Conservation (phyloP, 352 stramenopile genomes). For the Pythium monospermum region DNA sequence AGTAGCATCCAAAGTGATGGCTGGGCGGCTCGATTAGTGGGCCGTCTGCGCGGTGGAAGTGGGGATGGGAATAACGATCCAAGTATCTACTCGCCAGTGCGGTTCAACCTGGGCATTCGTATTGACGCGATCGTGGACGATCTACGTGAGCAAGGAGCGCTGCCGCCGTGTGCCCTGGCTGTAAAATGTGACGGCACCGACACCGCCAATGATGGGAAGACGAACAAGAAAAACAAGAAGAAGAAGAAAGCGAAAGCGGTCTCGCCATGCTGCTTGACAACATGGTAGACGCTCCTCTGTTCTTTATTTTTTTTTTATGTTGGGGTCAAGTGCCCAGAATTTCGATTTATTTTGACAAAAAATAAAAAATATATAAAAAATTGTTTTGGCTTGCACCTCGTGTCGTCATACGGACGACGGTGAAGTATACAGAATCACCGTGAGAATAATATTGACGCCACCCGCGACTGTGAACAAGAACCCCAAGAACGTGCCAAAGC, state of each 20-base stretch:
- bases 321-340: no score
- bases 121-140: conserved; percentile 35
- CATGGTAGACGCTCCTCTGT: conserved; percentile 4
- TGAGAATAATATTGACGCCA: no score
- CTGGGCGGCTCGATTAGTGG: conserved; percentile 6
- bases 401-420: no score
- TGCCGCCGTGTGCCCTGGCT: conserved; percentile 25
- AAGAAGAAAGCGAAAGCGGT: not conserved
- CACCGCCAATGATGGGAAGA: not conserved
- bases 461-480: no score
- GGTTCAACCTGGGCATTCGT: conserved; percentile 32
- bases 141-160: conserved; percentile 9
- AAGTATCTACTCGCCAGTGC: not conserved
- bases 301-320: not conserved
- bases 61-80: not conserved
- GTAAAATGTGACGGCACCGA: not conserved
- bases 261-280: not conserved
- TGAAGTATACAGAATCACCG: no score
- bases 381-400: no score
- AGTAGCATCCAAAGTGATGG: not conserved
- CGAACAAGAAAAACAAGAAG: not conserved
- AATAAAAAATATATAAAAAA: no score
- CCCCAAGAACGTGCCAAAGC: no score
- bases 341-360: no score
- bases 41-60: conserved; percentile 1